These are phyloP conservation scores for Prototheca stagnorum DNA, from an alignment of 163 green algal species.

Conservation along the genomic window DNA sequence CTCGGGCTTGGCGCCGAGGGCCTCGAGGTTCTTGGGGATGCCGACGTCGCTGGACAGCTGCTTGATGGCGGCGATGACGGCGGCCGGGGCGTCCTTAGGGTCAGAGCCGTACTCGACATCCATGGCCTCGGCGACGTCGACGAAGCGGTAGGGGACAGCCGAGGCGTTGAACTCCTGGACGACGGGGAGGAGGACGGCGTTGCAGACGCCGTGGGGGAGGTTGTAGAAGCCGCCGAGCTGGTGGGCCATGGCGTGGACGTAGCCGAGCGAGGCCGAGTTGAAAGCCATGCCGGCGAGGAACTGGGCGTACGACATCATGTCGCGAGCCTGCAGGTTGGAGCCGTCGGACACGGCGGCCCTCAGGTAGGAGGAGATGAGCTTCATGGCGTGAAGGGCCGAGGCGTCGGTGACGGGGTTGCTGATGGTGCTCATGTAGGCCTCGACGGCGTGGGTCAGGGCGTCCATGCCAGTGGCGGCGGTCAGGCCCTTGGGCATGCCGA, in stretches of 20 bases:
- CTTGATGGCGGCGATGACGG: constrained; percentile 9
- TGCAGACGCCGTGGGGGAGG: constrained; percentile 26
- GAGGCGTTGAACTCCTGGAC: constrained; percentile 15
- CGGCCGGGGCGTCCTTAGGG: not conserved
- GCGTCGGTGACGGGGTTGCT: constrained; percentile 16
- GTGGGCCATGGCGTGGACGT: constrained; percentile 23
- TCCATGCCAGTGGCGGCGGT: constrained; percentile 30
- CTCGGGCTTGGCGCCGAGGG: constrained; percentile 13
- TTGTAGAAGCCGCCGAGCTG: constrained; percentile 25
- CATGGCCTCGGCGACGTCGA: constrained; percentile 20
- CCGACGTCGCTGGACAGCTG: constrained; percentile 7
- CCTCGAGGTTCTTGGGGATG: constrained; percentile 15
- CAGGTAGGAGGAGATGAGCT: constrained; percentile 19
- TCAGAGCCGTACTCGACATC: not conserved
- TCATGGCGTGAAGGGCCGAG: constrained; percentile 20
- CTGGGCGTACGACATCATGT: constrained; percentile 29
- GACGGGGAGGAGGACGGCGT: constrained; percentile 18
- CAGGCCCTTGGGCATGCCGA: constrained; percentile 15
- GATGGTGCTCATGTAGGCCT: constrained; percentile 22
- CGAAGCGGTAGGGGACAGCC: constrained; percentile 9
- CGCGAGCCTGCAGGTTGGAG: constrained; percentile 14
- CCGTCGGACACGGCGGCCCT: constrained; percentile 8
- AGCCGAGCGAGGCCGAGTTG: constrained; percentile 16
- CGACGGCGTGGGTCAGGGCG: constrained; percentile 21
- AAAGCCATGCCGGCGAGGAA: constrained; percentile 26